These are phyloP conservation scores for Arabidopsis suecica DNA, from an alignment of 345 rosid genomes.

Conservation along the genomic window DNA sequence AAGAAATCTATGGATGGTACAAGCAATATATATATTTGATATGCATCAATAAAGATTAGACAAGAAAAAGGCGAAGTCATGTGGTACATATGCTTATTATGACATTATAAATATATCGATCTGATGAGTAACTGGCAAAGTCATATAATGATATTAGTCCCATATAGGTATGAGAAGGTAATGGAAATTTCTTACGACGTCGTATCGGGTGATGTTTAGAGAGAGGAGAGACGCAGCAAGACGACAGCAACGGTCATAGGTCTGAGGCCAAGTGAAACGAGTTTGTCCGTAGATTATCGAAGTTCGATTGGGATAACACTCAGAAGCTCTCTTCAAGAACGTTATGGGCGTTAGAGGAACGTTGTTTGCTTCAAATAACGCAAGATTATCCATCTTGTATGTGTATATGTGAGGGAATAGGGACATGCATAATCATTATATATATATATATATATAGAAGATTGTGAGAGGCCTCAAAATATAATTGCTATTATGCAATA, in stretches of 20 bases:
- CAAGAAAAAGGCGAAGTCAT: background rate
- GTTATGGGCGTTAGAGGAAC: conserved; percentile 67
- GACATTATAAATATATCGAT: too few species aligned
- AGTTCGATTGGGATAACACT: conserved; percentile 57
- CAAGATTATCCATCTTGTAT: conserved; percentile 60
- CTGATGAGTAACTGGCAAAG: too few species aligned
- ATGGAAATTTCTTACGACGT: conserved; percentile 50
- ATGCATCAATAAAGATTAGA: background rate
- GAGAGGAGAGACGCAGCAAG: conserved; percentile 69
- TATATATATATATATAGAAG: conserved; percentile 9
- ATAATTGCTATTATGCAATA: background rate
- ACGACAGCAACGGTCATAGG: conserved; percentile 64
- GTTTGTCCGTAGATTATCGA: conserved; percentile 58
- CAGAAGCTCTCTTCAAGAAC: conserved; percentile 73
- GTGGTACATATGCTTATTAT: too few species aligned
- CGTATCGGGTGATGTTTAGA: conserved; percentile 62
- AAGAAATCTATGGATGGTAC: too few species aligned
- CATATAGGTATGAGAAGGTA: background rate
- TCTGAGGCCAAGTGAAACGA: conserved; percentile 68
- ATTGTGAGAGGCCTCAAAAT: background rate
- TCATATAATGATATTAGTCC: too few species aligned
- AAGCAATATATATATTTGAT: too few species aligned
- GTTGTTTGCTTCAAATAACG: conserved; percentile 61
- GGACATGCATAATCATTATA: background rate
- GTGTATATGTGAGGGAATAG: background rate